A percentile compares a stretch with the other conserved stretches of the same genome.
phyloP scores from a whole-genome alignment of 306 rosid species.

The Sicyos edulis region DNA sequence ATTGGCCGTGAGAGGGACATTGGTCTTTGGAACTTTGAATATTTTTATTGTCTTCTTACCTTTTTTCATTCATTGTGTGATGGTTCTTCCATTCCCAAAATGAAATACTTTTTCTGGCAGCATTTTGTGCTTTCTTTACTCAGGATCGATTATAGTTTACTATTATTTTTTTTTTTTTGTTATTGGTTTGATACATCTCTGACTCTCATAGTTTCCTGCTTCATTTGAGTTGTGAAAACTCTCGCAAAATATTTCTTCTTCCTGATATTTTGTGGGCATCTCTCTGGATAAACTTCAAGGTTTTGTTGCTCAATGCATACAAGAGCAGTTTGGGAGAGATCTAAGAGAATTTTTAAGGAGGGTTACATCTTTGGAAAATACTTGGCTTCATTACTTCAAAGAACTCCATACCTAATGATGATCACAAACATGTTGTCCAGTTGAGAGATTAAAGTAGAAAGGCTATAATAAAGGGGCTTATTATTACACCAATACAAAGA shows the following conservation, averaged over 20 bases:
- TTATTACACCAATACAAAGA: too few species aligned
- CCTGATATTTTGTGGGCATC: background rate
- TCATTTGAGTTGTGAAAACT: background rate
- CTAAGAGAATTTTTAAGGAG: background rate
- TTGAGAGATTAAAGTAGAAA: too few species aligned
- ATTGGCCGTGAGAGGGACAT: constrained; percentile 62
- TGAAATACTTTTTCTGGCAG: constrained; percentile 1
- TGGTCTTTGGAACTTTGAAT: background rate
- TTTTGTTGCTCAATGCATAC: background rate
- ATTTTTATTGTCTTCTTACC: background rate
- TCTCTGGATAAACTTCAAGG: background rate
- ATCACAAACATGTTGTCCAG: too few species aligned
- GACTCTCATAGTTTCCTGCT: background rate
- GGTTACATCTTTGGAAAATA: background rate
- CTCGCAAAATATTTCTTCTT: background rate
- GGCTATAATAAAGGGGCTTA: too few species aligned
- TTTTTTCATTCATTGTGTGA: background rate
- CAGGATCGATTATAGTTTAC: background rate
- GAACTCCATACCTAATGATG: too few species aligned
- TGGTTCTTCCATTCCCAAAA: background rate
- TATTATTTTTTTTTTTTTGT: background rate
- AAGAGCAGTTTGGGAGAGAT: background rate
- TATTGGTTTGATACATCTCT: background rate
- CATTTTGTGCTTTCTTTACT: background rate
- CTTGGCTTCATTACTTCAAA: background rate